Base-by-base conservation (phyloP, 192 early-diverging fungal species). In the Spizellomyces sp. region DNA sequence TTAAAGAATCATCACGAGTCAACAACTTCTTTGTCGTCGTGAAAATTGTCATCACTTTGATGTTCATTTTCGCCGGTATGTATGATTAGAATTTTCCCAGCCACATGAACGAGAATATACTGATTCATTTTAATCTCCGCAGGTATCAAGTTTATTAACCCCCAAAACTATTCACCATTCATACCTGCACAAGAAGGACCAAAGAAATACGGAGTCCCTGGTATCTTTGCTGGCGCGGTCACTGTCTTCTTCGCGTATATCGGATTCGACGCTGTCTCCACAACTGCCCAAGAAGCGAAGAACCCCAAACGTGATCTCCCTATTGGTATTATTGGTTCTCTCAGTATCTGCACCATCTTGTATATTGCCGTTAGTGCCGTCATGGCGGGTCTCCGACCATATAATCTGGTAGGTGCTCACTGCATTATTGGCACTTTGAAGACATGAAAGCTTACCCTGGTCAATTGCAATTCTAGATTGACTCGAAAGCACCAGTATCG, bases 261-360 rank as follows among this genome's bases (percentile, higher is more conserved):
- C 76, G 94, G 95, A 8, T 95, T 95, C 77, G 95, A 96, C 77
- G 85, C 90, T 1, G 90, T 95, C 12, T 89, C 93, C 0, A 96
- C 95, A 1, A 89, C 90, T 7, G 89, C 95, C 8, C 90, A 92
- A 71, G 95, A 96, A 75, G 82, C 91, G 12, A 84, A 83, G 47
- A 84, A 92, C 57, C 94, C 95, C 10, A 87, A 91, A 54, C 79
- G 85, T 2, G 92, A 95, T 71, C 62, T 96, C 41, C 94, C 95
- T 9, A 87, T 95, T 64, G 95, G 93, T n/a, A 95, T 96, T 58
- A 84, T 93, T 69, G 83, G 79, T 56, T 92, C 92, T 4, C 81
- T 96, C 45, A 56, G 76, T 5, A 89, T 96, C 57, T 92, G 92
- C 66, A 93, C 92, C 0, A 80, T 79, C 14, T 80, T 94, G n/a